phyloP scores from a whole-genome alignment of 2,329 filamentous ascomycete species.

The Ophiocordyceps polyrhachis-furcata region DNA sequence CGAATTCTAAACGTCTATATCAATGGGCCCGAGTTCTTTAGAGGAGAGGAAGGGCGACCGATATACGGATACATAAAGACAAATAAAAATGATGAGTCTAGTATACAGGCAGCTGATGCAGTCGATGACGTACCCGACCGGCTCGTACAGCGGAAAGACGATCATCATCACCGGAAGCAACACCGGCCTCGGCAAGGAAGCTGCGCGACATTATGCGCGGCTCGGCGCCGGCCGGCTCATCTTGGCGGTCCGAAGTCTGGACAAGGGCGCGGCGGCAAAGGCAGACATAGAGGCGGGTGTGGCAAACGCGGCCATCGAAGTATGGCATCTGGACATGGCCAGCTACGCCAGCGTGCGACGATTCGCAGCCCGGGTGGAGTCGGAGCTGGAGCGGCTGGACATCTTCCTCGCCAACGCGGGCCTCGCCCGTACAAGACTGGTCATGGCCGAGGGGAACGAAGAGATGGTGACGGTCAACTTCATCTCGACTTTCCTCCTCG shows the following conservation, averaged over 20 bases:
- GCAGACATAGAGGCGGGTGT: constrained; percentile 13
- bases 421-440: background rate
- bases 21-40: background rate
- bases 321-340: background rate
- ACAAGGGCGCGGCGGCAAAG: constrained; percentile 17
- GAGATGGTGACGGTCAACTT: background rate
- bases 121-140: no score
- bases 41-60: background rate
- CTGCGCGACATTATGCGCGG: constrained; percentile 14
- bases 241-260: constrained; percentile 14
- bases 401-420: background rate
- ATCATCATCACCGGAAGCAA: constrained; percentile 20
- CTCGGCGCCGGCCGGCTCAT: constrained; percentile 16
- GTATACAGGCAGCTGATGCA: background rate
- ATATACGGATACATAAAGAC: background rate
- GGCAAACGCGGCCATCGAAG: constrained; percentile 4
- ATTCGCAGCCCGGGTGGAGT: background rate
- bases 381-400: background rate
- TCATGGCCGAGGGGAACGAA: background rate
- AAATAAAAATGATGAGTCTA: background rate
- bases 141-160: constrained; percentile 7
- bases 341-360: background rate
- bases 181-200: constrained; percentile 17
- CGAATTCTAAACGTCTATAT: no score
- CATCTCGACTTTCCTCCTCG: background rate